Base-by-base conservation (phyloP, 257 asterid genomes). In the Schizonepeta tenuifolia region DNA sequence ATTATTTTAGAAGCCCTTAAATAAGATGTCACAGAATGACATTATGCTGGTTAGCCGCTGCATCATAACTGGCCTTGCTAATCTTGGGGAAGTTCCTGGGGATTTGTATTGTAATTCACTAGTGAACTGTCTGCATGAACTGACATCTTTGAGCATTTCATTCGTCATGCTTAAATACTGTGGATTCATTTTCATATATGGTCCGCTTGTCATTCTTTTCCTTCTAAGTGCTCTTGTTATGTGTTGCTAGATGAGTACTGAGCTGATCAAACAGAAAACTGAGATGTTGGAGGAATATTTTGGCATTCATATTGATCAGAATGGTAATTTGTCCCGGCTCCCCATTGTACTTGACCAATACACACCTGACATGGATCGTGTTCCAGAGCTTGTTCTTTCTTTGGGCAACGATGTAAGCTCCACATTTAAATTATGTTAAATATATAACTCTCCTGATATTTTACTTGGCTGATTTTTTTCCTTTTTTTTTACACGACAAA, bases 331-430 rank as follows among this genome's bases (percentile, higher is more conserved):
- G 80, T 83, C 88, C 55, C 84, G 98, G 86, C 90, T 94, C 49
- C 99, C 99, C 22, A 84, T 94, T 71, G 87, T 94, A 77, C 95
- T 94, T 68, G 99, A 94, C 82, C 99, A 91, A 79, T 94, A 94
- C 88, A 89, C 97, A 2, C 98, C 99, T 59, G 98, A 94, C 80
- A 89, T 89, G 97, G 99, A 91, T 78, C 96, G 93, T 72, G 88
- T 90, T 63, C 99, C 99, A 36, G 99, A 94, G 72, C 84, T 94
- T 80, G 57, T 90, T 76, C 99, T 94, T 80, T 88, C 92, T 79
- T 81, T 94, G 90, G 99, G 99, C 54, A 94, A 94, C 73, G 99
- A 94, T 88, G 99, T 91, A 82, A 87, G 96, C 86, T 76, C 67
- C 76, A 22, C 8, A 14, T 61, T 20, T 56, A 46, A 61, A 68